Evolutionary conservation across 768 basidiomycete genomes (phyloP).

Genomic region (Pilatotrama ljubarskyi): DNA sequence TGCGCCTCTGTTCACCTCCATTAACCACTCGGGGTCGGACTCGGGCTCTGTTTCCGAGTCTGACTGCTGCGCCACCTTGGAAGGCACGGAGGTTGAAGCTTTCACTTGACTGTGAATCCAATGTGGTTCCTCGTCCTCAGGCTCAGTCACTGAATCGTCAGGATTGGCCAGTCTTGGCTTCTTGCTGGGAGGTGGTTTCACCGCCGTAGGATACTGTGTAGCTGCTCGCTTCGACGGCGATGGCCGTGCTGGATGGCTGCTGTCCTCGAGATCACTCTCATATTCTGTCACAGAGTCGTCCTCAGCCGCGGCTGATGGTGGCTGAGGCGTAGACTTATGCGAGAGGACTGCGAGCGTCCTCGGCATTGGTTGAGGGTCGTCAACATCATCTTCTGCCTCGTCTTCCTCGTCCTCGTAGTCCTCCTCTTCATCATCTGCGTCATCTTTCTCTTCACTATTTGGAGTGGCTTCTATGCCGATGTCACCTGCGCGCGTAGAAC

Average conservation of each 20-base stretch:
- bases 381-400: constrained; percentile 10
- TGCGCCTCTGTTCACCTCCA: background rate
- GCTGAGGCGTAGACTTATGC: background rate
- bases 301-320: background rate
- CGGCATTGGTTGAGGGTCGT: background rate
- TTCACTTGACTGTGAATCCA: background rate
- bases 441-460: constrained; percentile 11
- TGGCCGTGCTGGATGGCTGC: background rate
- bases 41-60: constrained; percentile 45
- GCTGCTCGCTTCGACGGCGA: background rate
- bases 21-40: constrained; percentile 26
- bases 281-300: constrained; percentile 13
- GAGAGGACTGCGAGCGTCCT: constrained; percentile 2
- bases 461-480: constrained; percentile 14
- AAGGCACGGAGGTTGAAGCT: background rate
- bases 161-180: background rate
- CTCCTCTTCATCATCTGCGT: constrained; percentile 22
- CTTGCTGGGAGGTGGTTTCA: background rate
- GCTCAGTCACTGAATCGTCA: constrained; percentile 41
- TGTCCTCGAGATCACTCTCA: constrained; percentile 14
- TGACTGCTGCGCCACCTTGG: background rate
- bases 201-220: background rate
- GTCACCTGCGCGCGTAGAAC: constrained; percentile 15
- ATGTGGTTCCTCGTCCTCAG: constrained; percentile 38
- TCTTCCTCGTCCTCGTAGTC: constrained; percentile 15